Evolutionary conservation across 805 yeast genomes (phyloP).

Genomic region (Maudiozyma turicensis): DNA sequence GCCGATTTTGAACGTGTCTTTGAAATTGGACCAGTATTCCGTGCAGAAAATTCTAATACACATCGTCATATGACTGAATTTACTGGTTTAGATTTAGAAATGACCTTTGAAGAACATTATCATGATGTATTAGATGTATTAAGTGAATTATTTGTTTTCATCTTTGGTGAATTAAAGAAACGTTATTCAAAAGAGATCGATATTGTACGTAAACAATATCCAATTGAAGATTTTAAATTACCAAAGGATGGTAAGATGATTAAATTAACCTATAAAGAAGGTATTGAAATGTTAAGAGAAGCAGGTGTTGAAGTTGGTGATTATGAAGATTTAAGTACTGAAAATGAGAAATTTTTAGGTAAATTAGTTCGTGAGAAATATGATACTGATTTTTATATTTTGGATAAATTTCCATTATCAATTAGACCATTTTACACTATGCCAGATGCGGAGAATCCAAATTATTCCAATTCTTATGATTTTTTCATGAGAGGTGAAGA

Average conservation of each 20-base stretch:
- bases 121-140: constrained; percentile 70
- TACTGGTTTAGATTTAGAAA: constrained; percentile 93
- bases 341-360: constrained; percentile 90
- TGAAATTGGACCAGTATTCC: constrained; percentile 95
- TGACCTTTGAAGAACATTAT: constrained; percentile 97
- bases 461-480: constrained; percentile 95
- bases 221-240: constrained; percentile 93
- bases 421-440: constrained; percentile 98
- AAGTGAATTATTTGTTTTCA: constrained; percentile 72
- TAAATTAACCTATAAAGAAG: constrained; percentile 80
- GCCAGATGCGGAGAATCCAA: constrained; percentile 91
- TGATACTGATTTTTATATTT: constrained; percentile 94
- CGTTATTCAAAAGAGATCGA: constrained; percentile 82
- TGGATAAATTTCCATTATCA: constrained; percentile 96
- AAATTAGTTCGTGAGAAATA: constrained; percentile 84
- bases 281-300: constrained; percentile 74
- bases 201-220: constrained; percentile 84
- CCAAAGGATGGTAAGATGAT: constrained; percentile 95
- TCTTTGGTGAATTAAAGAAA: constrained; percentile 71
- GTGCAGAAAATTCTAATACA: constrained; percentile 98
- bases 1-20: constrained; percentile 95
- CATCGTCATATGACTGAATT: constrained; percentile 99
- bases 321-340: constrained; percentile 84
- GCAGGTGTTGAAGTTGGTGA: constrained; percentile 68
- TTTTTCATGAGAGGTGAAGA: constrained; percentile 99